Evolutionary conservation across 345 rosid species (phyloP).

Genomic region (Pistacia atlantica): DNA sequence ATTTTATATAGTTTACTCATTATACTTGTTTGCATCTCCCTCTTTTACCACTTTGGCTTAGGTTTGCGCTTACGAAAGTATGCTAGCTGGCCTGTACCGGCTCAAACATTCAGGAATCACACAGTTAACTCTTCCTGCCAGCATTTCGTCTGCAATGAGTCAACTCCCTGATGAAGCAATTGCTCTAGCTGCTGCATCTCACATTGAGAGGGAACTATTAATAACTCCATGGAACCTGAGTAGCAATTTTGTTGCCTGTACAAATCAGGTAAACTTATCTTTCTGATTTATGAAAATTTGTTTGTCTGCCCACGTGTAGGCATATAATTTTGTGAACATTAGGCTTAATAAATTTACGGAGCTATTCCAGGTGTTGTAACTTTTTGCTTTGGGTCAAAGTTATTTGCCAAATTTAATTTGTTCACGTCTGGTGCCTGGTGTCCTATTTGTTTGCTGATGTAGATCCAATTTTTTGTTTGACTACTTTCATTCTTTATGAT

Average conservation of each 20-base stretch:
- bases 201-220: conserved; percentile 93
- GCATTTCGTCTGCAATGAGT: conserved; percentile 81
- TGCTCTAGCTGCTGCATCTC: conserved; percentile 96
- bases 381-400: no score
- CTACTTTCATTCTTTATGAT: no score
- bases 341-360: no score
- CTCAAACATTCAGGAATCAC: conserved; percentile 94
- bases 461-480: no score
- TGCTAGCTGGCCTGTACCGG: conserved; percentile 91
- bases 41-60: conserved; percentile 24
- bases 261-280: conserved; percentile 66
- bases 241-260: conserved; percentile 92
- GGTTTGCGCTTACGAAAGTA: conserved; percentile 97
- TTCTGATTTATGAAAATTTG: conserved; percentile 11
- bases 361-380: no score
- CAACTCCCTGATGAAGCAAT: conserved; percentile 96
- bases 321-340: background rate
- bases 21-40: background rate
- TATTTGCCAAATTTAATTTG: no score
- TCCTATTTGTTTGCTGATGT: no score
- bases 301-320: background rate
- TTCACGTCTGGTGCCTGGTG: no score
- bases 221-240: conserved; percentile 97
- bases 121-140: conserved; percentile 68
- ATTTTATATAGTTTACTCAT: background rate